Conservation (phyloP, 495 filamentous ascomycete genomes). For the Penicillium fimorum region DNA sequence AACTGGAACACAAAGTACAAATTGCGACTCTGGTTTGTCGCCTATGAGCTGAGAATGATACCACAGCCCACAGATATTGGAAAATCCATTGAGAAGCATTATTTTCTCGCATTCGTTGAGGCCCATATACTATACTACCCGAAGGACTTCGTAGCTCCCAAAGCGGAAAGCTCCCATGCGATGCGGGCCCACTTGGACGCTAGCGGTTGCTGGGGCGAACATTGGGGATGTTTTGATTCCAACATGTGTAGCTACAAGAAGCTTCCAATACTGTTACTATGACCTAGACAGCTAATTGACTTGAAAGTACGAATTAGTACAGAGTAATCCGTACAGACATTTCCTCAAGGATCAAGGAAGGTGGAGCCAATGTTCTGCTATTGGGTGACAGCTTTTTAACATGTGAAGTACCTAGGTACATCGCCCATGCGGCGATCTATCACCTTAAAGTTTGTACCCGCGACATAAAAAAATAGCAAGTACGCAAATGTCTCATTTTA, state of each 20-base stretch:
- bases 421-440: constrained; percentile 22
- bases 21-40: not conserved
- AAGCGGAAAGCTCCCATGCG: constrained; percentile 13
- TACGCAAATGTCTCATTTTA: constrained; percentile 29
- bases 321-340: not conserved
- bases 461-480: constrained; percentile 14
- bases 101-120: not conserved
- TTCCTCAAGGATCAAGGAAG: constrained; percentile 6
- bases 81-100: not conserved
- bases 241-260: not conserved
- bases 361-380: constrained; percentile 5
- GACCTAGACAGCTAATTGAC: not conserved
- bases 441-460: constrained; percentile 25
- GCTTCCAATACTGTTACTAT: not conserved
- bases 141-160: not conserved
- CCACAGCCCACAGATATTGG: not conserved
- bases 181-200: constrained; percentile 10
- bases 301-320: not conserved
- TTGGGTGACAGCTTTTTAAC: constrained; percentile 14
- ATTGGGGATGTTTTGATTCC: not conserved
- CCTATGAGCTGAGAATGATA: not conserved
- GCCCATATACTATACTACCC: not conserved
- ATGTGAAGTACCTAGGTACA: constrained; percentile 20
- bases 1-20: not conserved
- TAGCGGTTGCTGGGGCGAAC: constrained; percentile 12